Percentiles rank a stretch among this genome's conserved stretches.
These are phyloP conservation scores for Schoenoplectus triqueter DNA, from an alignment of 202 grass and related monocot species.

Conservation along the genomic window DNA sequence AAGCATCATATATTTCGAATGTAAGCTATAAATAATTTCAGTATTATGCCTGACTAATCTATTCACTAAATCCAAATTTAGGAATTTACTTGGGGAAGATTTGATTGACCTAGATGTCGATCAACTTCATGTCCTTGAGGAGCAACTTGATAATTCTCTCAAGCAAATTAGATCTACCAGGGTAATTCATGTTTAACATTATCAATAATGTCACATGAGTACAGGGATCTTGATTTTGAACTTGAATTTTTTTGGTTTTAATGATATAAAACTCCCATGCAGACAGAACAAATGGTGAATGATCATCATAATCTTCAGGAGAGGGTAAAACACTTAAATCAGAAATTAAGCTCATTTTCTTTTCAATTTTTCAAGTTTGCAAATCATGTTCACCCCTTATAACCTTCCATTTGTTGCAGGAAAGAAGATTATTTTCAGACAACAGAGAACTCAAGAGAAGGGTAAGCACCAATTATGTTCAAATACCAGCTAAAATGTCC, in stretches of 20 bases:
- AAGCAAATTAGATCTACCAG: conserved; percentile 91
- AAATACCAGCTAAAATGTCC: neutral
- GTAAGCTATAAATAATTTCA: neutral
- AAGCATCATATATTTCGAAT: neutral
- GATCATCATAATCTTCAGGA: conserved; percentile 72
- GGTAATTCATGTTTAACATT: conserved; percentile 36
- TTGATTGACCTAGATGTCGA: conserved; percentile 60
- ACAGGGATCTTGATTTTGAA: neutral
- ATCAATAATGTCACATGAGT: neutral
- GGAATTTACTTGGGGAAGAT: conserved; percentile 95
- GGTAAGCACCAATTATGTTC: conserved; percentile 46
- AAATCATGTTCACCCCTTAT: conserved; percentile 19
- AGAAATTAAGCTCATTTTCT: neutral
- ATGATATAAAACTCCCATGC: conserved; percentile 31
- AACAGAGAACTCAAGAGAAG: conserved; percentile 83
- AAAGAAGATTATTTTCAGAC: conserved; percentile 68
- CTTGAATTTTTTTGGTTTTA: neutral
- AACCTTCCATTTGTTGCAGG: conserved; percentile 49
- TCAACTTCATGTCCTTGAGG: conserved; percentile 82
- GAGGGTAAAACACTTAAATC: conserved; percentile 54
- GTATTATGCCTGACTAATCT: neutral
- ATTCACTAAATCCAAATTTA: conserved; percentile 41
- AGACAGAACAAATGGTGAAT: conserved; percentile 85
- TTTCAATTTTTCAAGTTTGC: neutral
- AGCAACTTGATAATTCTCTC: conserved; percentile 83